A percentile compares a stretch with the other conserved stretches of the same genome.
These are phyloP conservation scores for Panaeolus papilionaceus DNA, from an alignment of 768 basidiomycete species.

Conservation along the genomic window DNA sequence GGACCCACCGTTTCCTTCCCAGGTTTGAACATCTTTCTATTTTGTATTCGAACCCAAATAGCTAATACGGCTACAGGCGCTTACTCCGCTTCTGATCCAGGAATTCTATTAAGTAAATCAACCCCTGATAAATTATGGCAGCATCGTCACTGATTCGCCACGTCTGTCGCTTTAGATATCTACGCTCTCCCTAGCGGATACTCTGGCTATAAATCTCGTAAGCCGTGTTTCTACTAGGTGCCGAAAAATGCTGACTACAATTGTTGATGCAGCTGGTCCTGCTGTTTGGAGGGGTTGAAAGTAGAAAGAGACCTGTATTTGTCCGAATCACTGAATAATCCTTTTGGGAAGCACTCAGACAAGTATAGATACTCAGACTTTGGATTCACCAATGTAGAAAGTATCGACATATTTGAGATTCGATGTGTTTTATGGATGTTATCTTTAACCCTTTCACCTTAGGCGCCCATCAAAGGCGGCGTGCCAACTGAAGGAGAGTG, in stretches of 20 bases:
- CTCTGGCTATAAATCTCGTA: slow-evolving; percentile 40
- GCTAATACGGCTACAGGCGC: slow-evolving; percentile 27
- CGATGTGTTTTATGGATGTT: too few species aligned
- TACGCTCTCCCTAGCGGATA: slow-evolving; percentile 36
- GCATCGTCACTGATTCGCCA: neutral
- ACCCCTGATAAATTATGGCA: neutral
- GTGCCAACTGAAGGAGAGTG: too few species aligned
- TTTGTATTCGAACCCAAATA: neutral
- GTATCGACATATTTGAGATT: too few species aligned
- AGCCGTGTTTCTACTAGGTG: slow-evolving; percentile 16
- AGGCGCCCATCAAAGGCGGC: too few species aligned
- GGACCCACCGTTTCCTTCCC: slow-evolving; percentile 42
- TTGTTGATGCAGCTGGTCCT: slow-evolving; percentile 34
- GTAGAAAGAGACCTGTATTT: too few species aligned
- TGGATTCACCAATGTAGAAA: too few species aligned
- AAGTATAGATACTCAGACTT: too few species aligned
- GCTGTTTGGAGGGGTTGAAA: slow-evolving; percentile 38
- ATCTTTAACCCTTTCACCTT: too few species aligned
- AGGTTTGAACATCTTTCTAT: slow-evolving; percentile 25
- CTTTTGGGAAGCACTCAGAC: too few species aligned
- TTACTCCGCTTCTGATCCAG: slow-evolving; percentile 40
- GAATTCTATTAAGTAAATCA: slow-evolving; percentile 38
- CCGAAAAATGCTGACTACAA: too few species aligned
- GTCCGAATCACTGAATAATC: too few species aligned
- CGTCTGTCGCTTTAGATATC: slow-evolving; percentile 30